These are phyloP conservation scores for Fraxinus quadrangulata DNA, from an alignment of 257 asterid genomes.

Conservation along the genomic window DNA sequence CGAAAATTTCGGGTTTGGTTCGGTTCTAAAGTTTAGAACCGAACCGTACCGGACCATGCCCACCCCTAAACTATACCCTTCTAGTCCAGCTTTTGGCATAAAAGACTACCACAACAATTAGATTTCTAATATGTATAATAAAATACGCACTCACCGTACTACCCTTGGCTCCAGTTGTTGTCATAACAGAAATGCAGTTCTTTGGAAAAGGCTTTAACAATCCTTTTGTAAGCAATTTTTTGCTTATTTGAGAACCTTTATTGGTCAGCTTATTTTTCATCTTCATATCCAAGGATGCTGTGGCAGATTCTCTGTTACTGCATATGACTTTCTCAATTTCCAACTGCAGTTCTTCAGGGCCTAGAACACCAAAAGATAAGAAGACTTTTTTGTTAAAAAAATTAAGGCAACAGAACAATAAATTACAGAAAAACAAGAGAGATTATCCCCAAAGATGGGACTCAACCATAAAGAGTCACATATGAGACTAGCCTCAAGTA, in stretches of 20 bases:
- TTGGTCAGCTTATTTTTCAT: slow-evolving; percentile 88
- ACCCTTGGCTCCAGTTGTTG: slow-evolving; percentile 98
- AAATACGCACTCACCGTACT: slow-evolving; percentile 70
- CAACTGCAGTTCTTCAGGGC: slow-evolving; percentile 83
- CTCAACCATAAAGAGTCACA: slow-evolving; percentile 7
- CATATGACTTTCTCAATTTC: slow-evolving; percentile 80
- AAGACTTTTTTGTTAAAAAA: not conserved
- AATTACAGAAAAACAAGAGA: not conserved
- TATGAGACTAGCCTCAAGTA: slow-evolving; percentile 2
- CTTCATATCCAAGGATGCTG: slow-evolving; percentile 84
- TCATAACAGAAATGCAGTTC: slow-evolving; percentile 95
- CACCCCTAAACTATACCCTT: no score
- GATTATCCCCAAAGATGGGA: not conserved
- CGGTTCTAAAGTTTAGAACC: no score
- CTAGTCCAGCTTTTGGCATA: not conserved
- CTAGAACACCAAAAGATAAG: slow-evolving; percentile 47
- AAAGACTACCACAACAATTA: slow-evolving; percentile 1
- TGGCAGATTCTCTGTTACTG: slow-evolving; percentile 74
- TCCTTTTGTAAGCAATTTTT: slow-evolving; percentile 74
- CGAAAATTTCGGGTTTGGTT: no score
- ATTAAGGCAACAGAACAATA: slow-evolving; percentile 1
- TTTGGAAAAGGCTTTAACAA: slow-evolving; percentile 85
- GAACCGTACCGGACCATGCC: no score
- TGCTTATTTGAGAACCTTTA: slow-evolving; percentile 80
- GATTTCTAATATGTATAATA: slow-evolving; percentile 13